Conservation (phyloP, 2,329 filamentous ascomycete species). For the Nemania diffusa region DNA sequence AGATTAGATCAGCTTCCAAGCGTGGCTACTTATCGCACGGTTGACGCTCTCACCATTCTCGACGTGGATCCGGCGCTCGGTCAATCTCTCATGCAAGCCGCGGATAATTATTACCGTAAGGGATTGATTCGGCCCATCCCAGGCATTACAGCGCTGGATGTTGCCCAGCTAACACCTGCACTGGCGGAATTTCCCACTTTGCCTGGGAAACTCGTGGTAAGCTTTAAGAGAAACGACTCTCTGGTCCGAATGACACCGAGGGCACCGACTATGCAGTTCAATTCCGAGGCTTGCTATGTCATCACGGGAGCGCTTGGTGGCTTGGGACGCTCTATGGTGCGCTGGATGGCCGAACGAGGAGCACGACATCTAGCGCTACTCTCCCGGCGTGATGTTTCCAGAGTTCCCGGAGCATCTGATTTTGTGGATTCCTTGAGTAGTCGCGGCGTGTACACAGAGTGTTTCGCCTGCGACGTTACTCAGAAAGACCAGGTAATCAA, state of each 20-base stretch:
- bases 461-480: background rate
- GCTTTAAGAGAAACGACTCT: background rate
- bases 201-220: background rate
- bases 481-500: background rate
- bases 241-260: conserved; percentile 3
- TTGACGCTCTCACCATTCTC: conserved; percentile 24
- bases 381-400: conserved; percentile 12
- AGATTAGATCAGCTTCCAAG: conserved; percentile 25
- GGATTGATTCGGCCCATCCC: background rate
- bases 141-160: background rate
- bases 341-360: conserved; percentile 33
- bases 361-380: conserved; percentile 25
- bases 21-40: conserved; percentile 26
- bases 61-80: conserved; percentile 22
- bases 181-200: background rate
- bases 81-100: conserved; percentile 19
- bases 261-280: conserved; percentile 12
- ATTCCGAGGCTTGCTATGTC: conserved; percentile 24
- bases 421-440: background rate
- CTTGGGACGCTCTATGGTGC: conserved; percentile 25
- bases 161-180: background rate
- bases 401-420: conserved; percentile 8
- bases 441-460: background rate
- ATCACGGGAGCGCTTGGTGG: conserved; percentile 30
- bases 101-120: conserved; percentile 18